Base-by-base conservation (phyloP, 1,284 basidiomycete genomes). In the Phlebopus sp. region DNA sequence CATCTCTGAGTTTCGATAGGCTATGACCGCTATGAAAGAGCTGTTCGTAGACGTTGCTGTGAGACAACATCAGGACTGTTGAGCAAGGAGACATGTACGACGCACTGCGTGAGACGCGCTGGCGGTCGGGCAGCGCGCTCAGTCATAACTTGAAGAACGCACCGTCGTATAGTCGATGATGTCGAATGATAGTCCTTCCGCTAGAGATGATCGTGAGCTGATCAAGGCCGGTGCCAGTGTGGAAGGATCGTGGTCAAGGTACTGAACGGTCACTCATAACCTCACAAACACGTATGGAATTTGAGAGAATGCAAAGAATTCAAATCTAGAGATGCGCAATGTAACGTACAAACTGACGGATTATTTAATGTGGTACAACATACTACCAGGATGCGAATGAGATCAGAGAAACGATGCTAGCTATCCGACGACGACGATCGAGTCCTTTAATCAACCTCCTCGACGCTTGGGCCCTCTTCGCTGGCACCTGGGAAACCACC, bases 381-480 rank as follows among this genome's bases (percentile, higher is more conserved):
- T 65, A 65, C 46, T 53, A 51, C 52, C 56, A 56, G 44, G 46
- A 65, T 62, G 64, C 66, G 48, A 52, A 53, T 49, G 50, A 50
- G 59, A 63, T 51, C 49, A 37, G 36, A 54, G 53, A 52, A 51
- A 47, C 35, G 34, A 53, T 50, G 55, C 63, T 44, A 53, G 38
- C 25, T 49, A 53, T 44, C 49, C 37, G 18, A 34, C 34, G 3
- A 34, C 34, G 3, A 36, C 40, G 43, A 32, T 7, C 37, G 13
- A 48, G 43, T 41, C 47, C 37, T 53, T 79, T 79, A 88, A 66
- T 88, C 86, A 56, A 93, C 89, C 73, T 93, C 90, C 76, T 94
- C 91, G 48, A 94, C 91, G 54, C 84, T 86, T 42, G 91, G 91
- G 37, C 88, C 91, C 29, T 92, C 90, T 65, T 86, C 88, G 55